Evolutionary conservation across 768 basidiomycete genomes (phyloP).

Genomic region (Mrakia blollopis): DNA sequence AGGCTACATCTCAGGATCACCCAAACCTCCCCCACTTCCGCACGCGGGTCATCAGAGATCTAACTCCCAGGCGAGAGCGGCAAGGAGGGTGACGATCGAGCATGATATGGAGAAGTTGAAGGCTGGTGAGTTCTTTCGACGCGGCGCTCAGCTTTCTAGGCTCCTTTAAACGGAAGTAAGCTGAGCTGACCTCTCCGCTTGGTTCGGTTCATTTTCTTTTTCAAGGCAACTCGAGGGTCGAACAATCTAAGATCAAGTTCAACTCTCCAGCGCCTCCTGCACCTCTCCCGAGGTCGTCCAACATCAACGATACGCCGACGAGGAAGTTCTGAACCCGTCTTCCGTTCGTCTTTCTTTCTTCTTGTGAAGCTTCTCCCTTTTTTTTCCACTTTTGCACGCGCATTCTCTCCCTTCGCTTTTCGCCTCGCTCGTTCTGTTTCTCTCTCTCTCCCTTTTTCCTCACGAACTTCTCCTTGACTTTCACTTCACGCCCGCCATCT

Average conservation of each 20-base stretch:
- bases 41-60: constrained; percentile 23
- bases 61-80: constrained; percentile 16
- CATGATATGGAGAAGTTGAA: constrained; percentile 24
- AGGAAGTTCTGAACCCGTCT: too few relatives aligned
- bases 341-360: neutral
- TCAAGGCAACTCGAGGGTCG: neutral
- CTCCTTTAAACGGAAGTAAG: too few relatives aligned
- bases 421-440: too few relatives aligned
- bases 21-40: constrained; percentile 29
- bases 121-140: neutral
- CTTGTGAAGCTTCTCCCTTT: too few relatives aligned
- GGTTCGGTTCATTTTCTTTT: too few relatives aligned
- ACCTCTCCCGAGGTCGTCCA: neutral
- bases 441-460: too few relatives aligned
- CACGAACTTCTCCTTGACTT: too few relatives aligned
- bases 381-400: too few relatives aligned
- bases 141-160: too few relatives aligned
- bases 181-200: too few relatives aligned
- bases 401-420: too few relatives aligned
- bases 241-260: neutral
- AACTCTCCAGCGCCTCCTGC: neutral
- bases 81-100: constrained; percentile 25
- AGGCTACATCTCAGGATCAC: neutral
- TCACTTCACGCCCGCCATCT: too few relatives aligned
- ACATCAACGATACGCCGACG: neutral